These are phyloP conservation scores for Stylosanthes scabra DNA, from an alignment of 331 rosid species.

Conservation along the genomic window DNA sequence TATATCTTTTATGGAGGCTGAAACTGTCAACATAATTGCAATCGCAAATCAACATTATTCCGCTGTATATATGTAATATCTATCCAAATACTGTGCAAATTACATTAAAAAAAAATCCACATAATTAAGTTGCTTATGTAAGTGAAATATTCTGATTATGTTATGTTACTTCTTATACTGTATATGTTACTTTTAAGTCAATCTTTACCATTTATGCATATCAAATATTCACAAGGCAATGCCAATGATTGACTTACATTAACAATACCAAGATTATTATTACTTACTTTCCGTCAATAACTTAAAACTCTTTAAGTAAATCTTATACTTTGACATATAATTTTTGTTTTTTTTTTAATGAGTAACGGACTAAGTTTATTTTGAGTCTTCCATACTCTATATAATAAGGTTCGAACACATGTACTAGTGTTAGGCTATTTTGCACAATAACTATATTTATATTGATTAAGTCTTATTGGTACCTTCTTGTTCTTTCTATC, in stretches of 20 bases:
- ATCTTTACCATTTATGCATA: neutral
- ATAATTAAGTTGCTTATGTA: neutral
- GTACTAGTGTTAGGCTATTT: slow-evolving; percentile 29
- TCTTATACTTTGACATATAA: too few relatives aligned
- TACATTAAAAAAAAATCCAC: neutral
- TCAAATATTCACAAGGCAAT: neutral
- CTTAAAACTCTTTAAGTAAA: neutral
- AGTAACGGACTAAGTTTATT: neutral
- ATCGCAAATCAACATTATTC: neutral
- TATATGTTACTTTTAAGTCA: neutral
- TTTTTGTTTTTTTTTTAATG: neutral
- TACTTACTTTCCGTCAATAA: neutral
- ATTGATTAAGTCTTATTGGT: slow-evolving; percentile 1
- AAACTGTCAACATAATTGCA: neutral
- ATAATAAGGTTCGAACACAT: slow-evolving; percentile 8
- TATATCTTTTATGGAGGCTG: neutral
- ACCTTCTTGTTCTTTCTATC: slow-evolving; percentile 14
- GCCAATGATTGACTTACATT: neutral
- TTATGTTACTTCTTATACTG: neutral
- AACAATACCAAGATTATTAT: neutral
- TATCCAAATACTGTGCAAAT: neutral
- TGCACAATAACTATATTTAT: slow-evolving; percentile 10
- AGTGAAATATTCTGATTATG: neutral
- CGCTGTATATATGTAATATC: neutral
- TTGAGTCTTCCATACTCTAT: neutral